phyloP scores from a whole-genome alignment of 371 early-diverging fungal genomes.

The Mycotypha africana region DNA sequence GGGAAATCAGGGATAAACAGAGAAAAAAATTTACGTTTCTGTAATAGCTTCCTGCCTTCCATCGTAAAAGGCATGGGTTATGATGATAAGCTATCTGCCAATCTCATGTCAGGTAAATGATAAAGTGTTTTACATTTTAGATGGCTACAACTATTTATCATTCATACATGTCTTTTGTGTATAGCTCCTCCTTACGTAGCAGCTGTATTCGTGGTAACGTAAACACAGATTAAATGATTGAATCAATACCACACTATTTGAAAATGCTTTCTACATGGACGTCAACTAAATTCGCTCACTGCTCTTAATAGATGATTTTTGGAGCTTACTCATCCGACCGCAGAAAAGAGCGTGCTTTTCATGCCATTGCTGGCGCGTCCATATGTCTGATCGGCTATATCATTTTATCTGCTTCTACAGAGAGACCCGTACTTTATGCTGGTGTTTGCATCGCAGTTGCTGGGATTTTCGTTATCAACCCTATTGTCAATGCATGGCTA shows the following conservation, averaged over 20 bases:
- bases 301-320: too few relatives aligned
- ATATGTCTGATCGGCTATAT: constrained; percentile 34
- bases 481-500: constrained; percentile 46
- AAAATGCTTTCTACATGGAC: neutral
- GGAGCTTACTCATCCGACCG: constrained; percentile 36
- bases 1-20: too few relatives aligned
- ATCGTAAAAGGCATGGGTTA: constrained; percentile 44
- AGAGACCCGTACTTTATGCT: constrained; percentile 17
- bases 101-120: constrained; percentile 38
- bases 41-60: constrained; percentile 30
- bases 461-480: constrained; percentile 41
- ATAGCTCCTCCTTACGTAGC: constrained; percentile 41
- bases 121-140: too few relatives aligned
- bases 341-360: constrained; percentile 31
- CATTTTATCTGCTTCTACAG: constrained; percentile 14
- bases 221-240: too few relatives aligned
- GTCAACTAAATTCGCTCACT: too few relatives aligned
- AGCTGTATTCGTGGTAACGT: constrained; percentile 34
- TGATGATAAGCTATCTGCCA: constrained; percentile 36
- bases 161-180: neutral
- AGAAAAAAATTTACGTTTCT: neutral
- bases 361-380: constrained; percentile 31
- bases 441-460: constrained; percentile 39
- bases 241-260: neutral
- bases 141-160: neutral